phyloP scores from a whole-genome alignment of 2,329 filamentous ascomycete genomes.

The Blastomyces emzantsi region DNA sequence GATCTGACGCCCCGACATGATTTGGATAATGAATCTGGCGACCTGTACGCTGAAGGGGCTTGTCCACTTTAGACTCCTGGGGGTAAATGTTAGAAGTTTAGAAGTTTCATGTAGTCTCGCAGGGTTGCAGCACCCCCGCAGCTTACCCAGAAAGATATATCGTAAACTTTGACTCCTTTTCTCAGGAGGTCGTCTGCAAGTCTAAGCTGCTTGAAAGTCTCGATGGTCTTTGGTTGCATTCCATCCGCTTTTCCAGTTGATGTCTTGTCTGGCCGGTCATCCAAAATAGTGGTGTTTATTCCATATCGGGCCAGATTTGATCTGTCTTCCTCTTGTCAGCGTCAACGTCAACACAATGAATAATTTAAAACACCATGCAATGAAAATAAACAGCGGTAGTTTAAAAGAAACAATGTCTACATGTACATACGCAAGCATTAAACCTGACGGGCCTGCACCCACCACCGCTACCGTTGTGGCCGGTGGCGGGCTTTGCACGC shows the following conservation, averaged over 20 bases:
- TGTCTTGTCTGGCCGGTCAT: constrained; percentile 54
- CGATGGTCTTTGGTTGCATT: constrained; percentile 68
- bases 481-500: constrained; percentile 14
- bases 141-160: constrained; percentile 64
- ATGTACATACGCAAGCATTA: constrained; percentile 33
- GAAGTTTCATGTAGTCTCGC: neutral
- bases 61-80: constrained; percentile 36
- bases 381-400: neutral
- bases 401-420: constrained; percentile 6
- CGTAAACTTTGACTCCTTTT: constrained; percentile 60
- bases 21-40: constrained; percentile 60
- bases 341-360: constrained; percentile 17
- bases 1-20: constrained; percentile 43
- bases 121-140: neutral
- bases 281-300: constrained; percentile 42
- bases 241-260: constrained; percentile 61
- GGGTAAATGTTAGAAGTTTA: neutral
- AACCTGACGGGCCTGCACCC: constrained; percentile 40
- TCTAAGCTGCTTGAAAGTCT: constrained; percentile 64
- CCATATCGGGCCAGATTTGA: constrained; percentile 46
- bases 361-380: neutral
- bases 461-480: constrained; percentile 36
- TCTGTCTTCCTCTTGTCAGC: constrained; percentile 35
- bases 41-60: constrained; percentile 51
- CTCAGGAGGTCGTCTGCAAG: constrained; percentile 60